Evolutionary conservation across 208 protist species (phyloP), one percentile per base, ranked within the genome.

Genomic region (Angomonas deanei): DNA sequence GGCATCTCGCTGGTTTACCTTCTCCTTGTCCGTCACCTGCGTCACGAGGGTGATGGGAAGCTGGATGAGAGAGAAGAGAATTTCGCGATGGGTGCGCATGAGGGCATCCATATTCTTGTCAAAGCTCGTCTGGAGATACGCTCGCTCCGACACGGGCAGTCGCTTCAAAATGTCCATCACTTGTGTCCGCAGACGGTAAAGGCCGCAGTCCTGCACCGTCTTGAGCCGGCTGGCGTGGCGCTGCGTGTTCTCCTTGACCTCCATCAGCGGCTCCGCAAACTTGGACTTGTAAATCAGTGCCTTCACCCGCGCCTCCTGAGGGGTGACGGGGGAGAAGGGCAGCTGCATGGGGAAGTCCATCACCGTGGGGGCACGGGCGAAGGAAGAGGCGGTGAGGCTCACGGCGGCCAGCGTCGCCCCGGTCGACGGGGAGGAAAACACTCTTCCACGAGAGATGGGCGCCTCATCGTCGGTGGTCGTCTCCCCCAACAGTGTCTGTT

Each of bases 221-320:
- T 89, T 85, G 27, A 89, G 67, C 21, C 76, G 78, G n/a, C 54
- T 75, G 64, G 63, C 71, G 30, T 81, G 70, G n/a, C 72, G 76
- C 49, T 83, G 63, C 24, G 78, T 19, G 42, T 72, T 61, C 31
- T 82, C 78, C 17, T 76, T 67, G 17, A 72, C 48, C 36, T 71
- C 52, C 36, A 30, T 70, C 28, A 88, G 67, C 19, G 68, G 71
- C 56, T 80, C 82, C 0, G 56, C 74, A 50, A 68, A 83, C 32
- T 13, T 30, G 1, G 82, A 85, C 64, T 57, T 38, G 54, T 81
- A 67, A 23, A 88, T 36, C 46, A 79, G 72, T 31, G 65, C 63
- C 46, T 76, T 80, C 23, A 88, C 59, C 32, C 72, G 42, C 10
- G 47, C 69, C 50, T 88, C 82, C 24, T 78, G 54, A 26, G 72